Base-by-base conservation (phyloP, 2,329 filamentous ascomycete species). In the Neonectria magnoliae region DNA sequence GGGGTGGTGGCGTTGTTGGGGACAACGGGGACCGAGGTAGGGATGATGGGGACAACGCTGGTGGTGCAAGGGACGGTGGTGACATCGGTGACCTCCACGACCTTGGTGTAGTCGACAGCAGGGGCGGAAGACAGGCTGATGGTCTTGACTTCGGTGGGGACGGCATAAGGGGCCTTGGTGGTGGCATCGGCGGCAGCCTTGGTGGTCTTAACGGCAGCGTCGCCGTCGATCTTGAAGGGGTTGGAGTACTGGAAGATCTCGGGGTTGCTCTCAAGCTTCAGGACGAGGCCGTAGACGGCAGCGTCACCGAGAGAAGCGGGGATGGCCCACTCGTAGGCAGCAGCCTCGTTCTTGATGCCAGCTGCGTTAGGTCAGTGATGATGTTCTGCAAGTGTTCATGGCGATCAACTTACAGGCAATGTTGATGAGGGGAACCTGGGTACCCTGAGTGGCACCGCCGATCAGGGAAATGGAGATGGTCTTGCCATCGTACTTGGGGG, bases 221-320 rank as follows among this genome's bases (percentile, higher is more conserved):
- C 72, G 51, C 75, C 79, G 60, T 75, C 73, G 73, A 88, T 87
- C 73, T 80, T 71, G 82, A 91, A 91, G 71, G 87, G 87, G 81
- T 84, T 84, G 61, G 86, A 88, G 83, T 85, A 90, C 83, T 90
- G 87, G 83, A 87, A 88, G 74, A 83, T 78, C 11, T 54, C 67
- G 22, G 79, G 58, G 79, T 88, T 75, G 68, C 76, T 78, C 70
- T 85, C 82, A 38, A 84, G 81, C 67, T 76, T 76, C 78, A 91
- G 80, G 79, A 82, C 80, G 75, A 91, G 80, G 69, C 88, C 88
- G 78, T 90, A 90, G 73, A 83, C 82, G 57, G 79, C 79, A 44
- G 80, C 74, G 62, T 72, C 72, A 66, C 83, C 84, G 29, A 86
- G 81, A 29, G 74, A 67, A 64, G 79, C 72, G 74, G 80, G 80